These are phyloP conservation scores for Tribonema minus DNA, from an alignment of 108 stramenopile species.

Conservation along the genomic window DNA sequence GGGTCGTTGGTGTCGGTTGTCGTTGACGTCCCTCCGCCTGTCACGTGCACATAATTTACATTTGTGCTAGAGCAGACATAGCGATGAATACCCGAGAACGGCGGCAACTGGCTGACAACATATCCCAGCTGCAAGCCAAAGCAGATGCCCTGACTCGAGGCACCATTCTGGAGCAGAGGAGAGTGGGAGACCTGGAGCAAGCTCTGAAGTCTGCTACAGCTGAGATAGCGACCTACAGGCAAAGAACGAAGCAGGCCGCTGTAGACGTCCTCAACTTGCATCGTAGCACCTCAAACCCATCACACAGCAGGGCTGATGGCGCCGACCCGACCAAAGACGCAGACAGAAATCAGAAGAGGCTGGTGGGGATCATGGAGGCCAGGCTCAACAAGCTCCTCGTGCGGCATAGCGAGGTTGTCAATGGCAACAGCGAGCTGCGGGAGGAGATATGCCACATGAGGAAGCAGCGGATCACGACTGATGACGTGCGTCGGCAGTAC, in stretches of 20 bases:
- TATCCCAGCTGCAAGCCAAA: slow-evolving; percentile 30
- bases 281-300: slow-evolving; percentile 62
- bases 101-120: slow-evolving; percentile 1
- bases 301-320: slow-evolving; percentile 67
- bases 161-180: slow-evolving; percentile 37
- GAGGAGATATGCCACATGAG: slow-evolving; percentile 64
- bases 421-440: slow-evolving; percentile 60
- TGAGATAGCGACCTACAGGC: slow-evolving; percentile 55
- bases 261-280: slow-evolving; percentile 64
- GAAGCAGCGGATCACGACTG: slow-evolving; percentile 58
- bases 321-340: slow-evolving; percentile 63
- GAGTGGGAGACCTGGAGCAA: slow-evolving; percentile 30
- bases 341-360: slow-evolving; percentile 65
- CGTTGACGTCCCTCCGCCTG: too few relatives aligned
- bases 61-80: too few relatives aligned
- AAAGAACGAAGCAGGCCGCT: slow-evolving; percentile 61
- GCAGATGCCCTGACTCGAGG: slow-evolving; percentile 30
- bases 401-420: slow-evolving; percentile 58
- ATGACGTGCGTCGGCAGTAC: slow-evolving; percentile 50
- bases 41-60: too few relatives aligned
- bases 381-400: slow-evolving; percentile 60
- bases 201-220: slow-evolving; percentile 46
- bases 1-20: too few relatives aligned
- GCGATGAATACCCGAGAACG: background rate
- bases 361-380: slow-evolving; percentile 62